Base-by-base conservation (phyloP, 345 rosid genomes). In the Orychophragmus violaceus region DNA sequence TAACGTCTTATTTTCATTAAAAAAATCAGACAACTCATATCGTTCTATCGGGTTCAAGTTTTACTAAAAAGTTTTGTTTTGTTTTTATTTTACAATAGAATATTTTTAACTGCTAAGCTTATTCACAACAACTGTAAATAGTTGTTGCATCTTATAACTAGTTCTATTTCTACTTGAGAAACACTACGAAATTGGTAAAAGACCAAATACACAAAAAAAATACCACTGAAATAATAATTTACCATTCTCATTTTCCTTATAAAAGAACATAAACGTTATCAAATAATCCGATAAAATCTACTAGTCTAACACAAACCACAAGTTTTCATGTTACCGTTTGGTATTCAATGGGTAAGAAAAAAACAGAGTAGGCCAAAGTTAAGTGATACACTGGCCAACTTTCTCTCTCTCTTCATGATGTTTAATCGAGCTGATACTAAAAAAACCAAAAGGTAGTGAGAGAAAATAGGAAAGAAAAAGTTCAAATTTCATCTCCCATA, bases 351-450 rank as follows among this genome's bases (percentile, higher is more conserved):
- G 29, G 30, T 36, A 37, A 46, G 18, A 16, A 5, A 58, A 54
- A 36, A 25, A 14, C 5, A 56, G 17, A 27, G 70, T 57, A 66
- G 66, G 71, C 48, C 58, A 66, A 66, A 32, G 22, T 74, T 67
- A 68, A 74, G 73, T 74, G 64, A 60, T 35, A 80, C 80, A 76
- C 83, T 76, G 85, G 80, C 72, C 82, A 88, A 61, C 79, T 66
- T 22, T 37, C 25, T 63, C 70, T 76, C 66, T 72, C 33, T 67
- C 77, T 44, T 67, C 72, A 66, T 74, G 62, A 74, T 60, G 71
- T 14, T 6, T 6, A n/a, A n/a, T n/a, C 37, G 35, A 71, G 46
- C 59, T 46, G 61, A 39, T 58, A 35, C 25, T 21, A 46, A 48
- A 48, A 35, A 29, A 59, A 64, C 11, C 17, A 60, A 73, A 66